These are phyloP conservation scores for Sporobolomyces roseus DNA, from an alignment of 768 basidiomycete genomes.

Conservation along the genomic window DNA sequence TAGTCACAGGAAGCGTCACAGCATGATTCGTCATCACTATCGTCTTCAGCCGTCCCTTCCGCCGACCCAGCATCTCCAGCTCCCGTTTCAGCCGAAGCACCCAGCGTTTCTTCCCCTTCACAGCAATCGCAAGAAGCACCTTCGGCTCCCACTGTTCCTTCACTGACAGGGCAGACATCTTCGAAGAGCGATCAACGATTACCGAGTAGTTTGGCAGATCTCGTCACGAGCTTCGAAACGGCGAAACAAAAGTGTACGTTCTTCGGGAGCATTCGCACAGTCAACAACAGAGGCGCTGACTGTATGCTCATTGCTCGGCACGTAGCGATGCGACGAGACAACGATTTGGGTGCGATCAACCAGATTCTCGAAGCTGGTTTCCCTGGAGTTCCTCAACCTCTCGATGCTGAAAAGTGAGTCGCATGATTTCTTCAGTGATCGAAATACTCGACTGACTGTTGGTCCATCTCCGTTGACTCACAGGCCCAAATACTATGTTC, in stretches of 20 bases:
- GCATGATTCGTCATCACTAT: neutral
- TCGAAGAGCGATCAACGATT: conserved; percentile 51
- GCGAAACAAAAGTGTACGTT: conserved; percentile 95
- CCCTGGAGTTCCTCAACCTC: conserved; percentile 79
- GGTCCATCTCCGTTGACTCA: too few species aligned
- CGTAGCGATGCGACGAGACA: conserved; percentile 46
- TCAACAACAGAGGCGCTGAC: neutral
- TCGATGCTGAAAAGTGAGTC: conserved; percentile 88
- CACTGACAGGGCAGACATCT: conserved; percentile 27
- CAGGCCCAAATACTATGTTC: conserved; percentile 95
- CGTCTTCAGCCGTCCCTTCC: conserved; percentile 12
- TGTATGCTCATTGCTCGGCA: neutral
- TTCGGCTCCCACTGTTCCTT: neutral
- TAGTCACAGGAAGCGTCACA: conserved; percentile 12
- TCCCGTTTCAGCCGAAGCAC: neutral
- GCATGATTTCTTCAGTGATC: neutral
- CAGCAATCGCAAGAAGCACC: conserved; percentile 4
- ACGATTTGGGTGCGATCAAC: conserved; percentile 83
- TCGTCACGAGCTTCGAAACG: conserved; percentile 89
- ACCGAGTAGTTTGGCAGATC: conserved; percentile 80
- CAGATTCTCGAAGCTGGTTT: conserved; percentile 91
- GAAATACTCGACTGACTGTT: neutral
- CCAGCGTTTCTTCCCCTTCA: conserved; percentile 14
- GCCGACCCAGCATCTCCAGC: conserved; percentile 36
- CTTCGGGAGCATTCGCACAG: too few species aligned